Conservation (phyloP, 768 basidiomycete genomes). For the Rhizopogon rudus region DNA sequence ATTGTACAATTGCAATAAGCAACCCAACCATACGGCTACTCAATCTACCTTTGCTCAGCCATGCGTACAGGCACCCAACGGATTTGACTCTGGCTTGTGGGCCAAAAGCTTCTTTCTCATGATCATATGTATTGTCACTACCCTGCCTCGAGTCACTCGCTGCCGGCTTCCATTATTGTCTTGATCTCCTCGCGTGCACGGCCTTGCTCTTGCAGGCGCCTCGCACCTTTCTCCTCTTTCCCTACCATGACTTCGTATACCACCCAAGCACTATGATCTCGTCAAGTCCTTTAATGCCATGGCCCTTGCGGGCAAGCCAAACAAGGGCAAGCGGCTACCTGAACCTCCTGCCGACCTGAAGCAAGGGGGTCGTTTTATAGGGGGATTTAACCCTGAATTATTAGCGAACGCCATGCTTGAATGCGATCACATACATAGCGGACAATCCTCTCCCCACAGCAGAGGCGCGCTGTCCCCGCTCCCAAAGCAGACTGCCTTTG, state of each 20-base stretch:
- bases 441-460: constrained; percentile 5
- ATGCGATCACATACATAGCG: constrained; percentile 4
- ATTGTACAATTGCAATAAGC: too few species aligned
- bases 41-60: constrained; percentile 50
- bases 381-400: constrained; percentile 38
- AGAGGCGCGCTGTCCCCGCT: constrained; percentile 13
- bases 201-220: constrained; percentile 4
- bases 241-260: neutral
- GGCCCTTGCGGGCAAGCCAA: constrained; percentile 21
- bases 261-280: constrained; percentile 20
- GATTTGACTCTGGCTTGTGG: constrained; percentile 60
- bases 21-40: constrained; percentile 57
- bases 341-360: constrained; percentile 1
- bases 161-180: constrained; percentile 10
- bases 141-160: constrained; percentile 13
- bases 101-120: constrained; percentile 5
- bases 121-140: constrained; percentile 9
- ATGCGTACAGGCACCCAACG: constrained; percentile 34
- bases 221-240: neutral
- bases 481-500: constrained; percentile 20
- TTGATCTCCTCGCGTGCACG: neutral
- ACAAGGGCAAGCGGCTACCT: constrained; percentile 11
- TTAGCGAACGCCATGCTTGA: constrained; percentile 9
- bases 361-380: constrained; percentile 33
- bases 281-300: constrained; percentile 29